phyloP scores from a whole-genome alignment of 2,329 filamentous ascomycete genomes.

The Sclerotinia glacialis region DNA sequence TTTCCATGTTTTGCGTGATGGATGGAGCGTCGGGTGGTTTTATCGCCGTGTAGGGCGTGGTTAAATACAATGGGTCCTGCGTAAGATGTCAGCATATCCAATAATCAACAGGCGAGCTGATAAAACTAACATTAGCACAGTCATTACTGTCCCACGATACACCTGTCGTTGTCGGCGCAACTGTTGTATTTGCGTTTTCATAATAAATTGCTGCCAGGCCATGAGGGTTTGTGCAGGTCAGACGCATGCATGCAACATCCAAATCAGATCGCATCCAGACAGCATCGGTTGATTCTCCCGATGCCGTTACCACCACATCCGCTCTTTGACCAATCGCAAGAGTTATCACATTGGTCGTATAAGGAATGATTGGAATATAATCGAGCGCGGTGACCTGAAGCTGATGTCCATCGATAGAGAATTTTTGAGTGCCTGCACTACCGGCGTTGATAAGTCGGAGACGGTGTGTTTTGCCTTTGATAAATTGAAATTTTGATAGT shows the following conservation, averaged over 20 bases:
- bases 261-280: slow-evolving; percentile 61
- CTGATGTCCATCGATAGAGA: slow-evolving; percentile 54
- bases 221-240: slow-evolving; percentile 45
- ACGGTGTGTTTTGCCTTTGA: slow-evolving; percentile 44
- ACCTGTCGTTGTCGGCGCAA: slow-evolving; percentile 18
- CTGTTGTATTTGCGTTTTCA: slow-evolving; percentile 13
- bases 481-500: slow-evolving; percentile 40
- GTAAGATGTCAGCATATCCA: neutral
- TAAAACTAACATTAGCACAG: slow-evolving; percentile 18
- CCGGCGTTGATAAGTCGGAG: slow-evolving; percentile 48
- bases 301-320: slow-evolving; percentile 47
- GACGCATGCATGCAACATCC: slow-evolving; percentile 44
- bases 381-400: slow-evolving; percentile 57
- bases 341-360: slow-evolving; percentile 46
- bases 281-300: slow-evolving; percentile 46
- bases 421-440: slow-evolving; percentile 40
- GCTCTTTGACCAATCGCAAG: slow-evolving; percentile 51
- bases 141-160: slow-evolving; percentile 19
- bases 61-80: slow-evolving; percentile 18
- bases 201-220: slow-evolving; percentile 54
- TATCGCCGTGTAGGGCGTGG: slow-evolving; percentile 2
- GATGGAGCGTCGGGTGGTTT: slow-evolving; percentile 16
- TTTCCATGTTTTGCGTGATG: slow-evolving; percentile 20
- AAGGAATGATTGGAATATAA: slow-evolving; percentile 56
- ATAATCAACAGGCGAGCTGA: neutral